These are phyloP conservation scores for Sugiyamaella americana DNA, from an alignment of 805 yeast genomes.

Conservation along the genomic window DNA sequence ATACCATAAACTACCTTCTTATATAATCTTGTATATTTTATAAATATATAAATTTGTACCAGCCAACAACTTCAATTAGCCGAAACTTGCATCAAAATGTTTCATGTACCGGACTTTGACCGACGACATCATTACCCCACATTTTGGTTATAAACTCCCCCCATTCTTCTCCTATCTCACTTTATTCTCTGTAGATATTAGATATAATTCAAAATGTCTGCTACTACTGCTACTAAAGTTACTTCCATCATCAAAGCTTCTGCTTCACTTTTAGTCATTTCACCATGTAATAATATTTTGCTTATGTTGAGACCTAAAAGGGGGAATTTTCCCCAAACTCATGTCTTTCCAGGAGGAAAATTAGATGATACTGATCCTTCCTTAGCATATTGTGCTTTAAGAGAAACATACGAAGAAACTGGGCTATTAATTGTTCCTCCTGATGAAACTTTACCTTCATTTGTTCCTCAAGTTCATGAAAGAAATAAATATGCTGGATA, in stretches of 20 bases:
- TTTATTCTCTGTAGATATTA: no score
- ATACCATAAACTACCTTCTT: no score
- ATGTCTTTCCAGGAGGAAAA: constrained; percentile 33
- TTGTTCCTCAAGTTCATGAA: constrained; percentile 9
- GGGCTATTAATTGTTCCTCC: constrained; percentile 26
- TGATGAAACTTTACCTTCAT: background rate
- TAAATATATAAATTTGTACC: no score
- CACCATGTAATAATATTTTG: constrained; percentile 22
- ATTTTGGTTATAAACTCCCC: no score
- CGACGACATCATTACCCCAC: no score
- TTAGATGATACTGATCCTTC: constrained; percentile 23
- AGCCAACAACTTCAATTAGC: no score
- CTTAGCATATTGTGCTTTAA: constrained; percentile 26
- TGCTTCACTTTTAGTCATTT: constrained; percentile 22
- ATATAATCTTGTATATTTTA: no score
- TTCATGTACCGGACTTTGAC: no score
- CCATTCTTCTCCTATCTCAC: no score
- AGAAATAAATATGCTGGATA: constrained; percentile 8
- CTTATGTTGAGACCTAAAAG: constrained; percentile 27
- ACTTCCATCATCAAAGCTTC: constrained; percentile 13
- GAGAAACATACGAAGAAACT: constrained; percentile 32
- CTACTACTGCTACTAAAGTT: background rate
- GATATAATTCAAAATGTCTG: background rate
- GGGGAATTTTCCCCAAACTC: constrained; percentile 26
- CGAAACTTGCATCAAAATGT: no score